Percentiles rank a stretch among this genome's conserved stretches.
Evolutionary conservation across 495 filamentous ascomycete genomes (phyloP).

Genomic region (Durotheca rogersii): DNA sequence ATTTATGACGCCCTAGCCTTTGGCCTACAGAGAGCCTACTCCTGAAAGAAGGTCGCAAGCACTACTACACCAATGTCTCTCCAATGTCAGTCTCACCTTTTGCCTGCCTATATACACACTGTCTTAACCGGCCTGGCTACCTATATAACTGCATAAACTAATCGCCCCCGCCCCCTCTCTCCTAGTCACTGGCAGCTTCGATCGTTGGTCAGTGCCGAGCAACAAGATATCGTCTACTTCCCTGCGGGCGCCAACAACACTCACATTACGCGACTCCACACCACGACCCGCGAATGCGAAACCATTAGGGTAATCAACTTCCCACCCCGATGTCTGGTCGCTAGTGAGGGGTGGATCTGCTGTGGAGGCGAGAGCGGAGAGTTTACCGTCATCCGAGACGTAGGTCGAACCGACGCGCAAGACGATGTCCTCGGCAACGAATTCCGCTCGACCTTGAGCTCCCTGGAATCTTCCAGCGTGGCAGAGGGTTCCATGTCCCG

Average conservation of each 20-base stretch:
- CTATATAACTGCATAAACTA: slow-evolving; percentile 3
- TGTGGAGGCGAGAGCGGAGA: slow-evolving; percentile 84
- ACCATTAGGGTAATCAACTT: slow-evolving; percentile 79
- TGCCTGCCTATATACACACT: slow-evolving; percentile 11
- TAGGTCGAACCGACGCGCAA: slow-evolving; percentile 31
- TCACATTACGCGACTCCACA: slow-evolving; percentile 72
- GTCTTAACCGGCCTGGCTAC: slow-evolving; percentile 1
- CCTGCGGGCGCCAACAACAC: slow-evolving; percentile 59
- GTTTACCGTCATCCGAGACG: slow-evolving; percentile 69
- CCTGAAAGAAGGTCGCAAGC: slow-evolving; percentile 65
- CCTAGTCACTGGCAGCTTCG: slow-evolving; percentile 87
- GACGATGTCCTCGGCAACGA: slow-evolving; percentile 38
- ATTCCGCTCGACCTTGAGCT: slow-evolving; percentile 10
- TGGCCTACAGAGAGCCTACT: slow-evolving; percentile 57
- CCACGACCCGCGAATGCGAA: slow-evolving; percentile 68
- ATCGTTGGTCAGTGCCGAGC: slow-evolving; percentile 80
- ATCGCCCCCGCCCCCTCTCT: slow-evolving; percentile 17
- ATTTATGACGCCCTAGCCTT: slow-evolving; percentile 34
- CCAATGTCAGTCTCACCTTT: slow-evolving; percentile 58
- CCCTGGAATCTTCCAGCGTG: slow-evolving; percentile 35
- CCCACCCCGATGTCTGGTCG: slow-evolving; percentile 78
- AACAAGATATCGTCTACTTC: slow-evolving; percentile 77
- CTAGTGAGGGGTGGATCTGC: slow-evolving; percentile 83
- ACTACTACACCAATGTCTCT: slow-evolving; percentile 73
- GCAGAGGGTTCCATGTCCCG: slow-evolving; percentile 30